Base-by-base conservation (phyloP, 2,329 filamentous ascomycete genomes). In the Chaetomiaceae sp. region DNA sequence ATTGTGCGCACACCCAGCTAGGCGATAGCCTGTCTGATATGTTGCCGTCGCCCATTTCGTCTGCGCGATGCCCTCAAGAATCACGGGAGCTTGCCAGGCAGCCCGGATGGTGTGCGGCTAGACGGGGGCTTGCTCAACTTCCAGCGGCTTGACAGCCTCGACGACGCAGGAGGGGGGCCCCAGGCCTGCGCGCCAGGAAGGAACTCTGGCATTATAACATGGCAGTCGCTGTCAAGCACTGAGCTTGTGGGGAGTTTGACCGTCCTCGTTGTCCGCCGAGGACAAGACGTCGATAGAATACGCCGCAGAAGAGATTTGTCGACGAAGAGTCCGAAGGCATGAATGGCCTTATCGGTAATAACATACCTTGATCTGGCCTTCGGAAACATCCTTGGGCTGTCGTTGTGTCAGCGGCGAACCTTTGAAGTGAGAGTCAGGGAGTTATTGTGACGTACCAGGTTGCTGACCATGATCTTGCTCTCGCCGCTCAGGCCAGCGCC, bases 311-410 rank as follows among this genome's bases (percentile, higher is more conserved):
- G 25, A 60, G 69, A 74, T 68, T 73, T 75, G 81, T 80, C 83
- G 82, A 86, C 79, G 74, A 79, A n/a, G 83, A 85, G 78, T 82
- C 83, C 82, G 70, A 78, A 79, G 76, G 82, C 77, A 73, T 67
- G 72, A 74, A 71, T 67, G 74, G 81, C 84, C 85, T 85, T 78
- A 86, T 82, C 78, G 84, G 90, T 87, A 90, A 97, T 86, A 90
- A 99, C 93, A 95, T 99, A 99, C 93, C 93, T 99, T 97, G 78
- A 99, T 95, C 85, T 95, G 89, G 76, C 76, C 77, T 81, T 97
- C 92, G 75, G 84, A 89, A 73, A 99, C 90, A 83, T 99, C 93
- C 77, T 86, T 85, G 70, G 93, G 93, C 89, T 97, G 62, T 30
- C 14, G 50, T 16, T 8, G 21, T 44, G 71, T 87, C 75, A 86